Conservation (phyloP, 1,284 basidiomycete species). For the Ustilago vetiveriae region DNA sequence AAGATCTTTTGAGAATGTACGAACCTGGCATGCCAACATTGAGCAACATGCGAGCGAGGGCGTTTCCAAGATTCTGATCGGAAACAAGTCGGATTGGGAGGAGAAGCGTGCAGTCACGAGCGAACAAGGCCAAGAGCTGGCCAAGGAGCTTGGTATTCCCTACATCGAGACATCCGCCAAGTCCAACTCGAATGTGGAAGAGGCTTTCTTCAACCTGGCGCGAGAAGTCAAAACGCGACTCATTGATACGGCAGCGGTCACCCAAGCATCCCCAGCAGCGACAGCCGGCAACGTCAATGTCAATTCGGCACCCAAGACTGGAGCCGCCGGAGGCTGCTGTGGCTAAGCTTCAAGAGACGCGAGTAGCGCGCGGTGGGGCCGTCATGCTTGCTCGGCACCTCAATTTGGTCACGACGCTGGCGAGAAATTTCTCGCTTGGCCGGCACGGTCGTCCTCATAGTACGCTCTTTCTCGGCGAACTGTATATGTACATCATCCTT, state of each 20-base stretch:
- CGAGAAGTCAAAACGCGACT: slow-evolving; percentile 82
- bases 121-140: slow-evolving; percentile 78
- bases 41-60: slow-evolving; percentile 99
- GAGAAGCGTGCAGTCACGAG: slow-evolving; percentile 93
- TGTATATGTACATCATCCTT: too few relatives aligned
- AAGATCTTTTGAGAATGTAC: slow-evolving; percentile 97
- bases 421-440: too few relatives aligned
- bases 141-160: slow-evolving; percentile 86
- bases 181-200: slow-evolving; percentile 96
- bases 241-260: slow-evolving; percentile 74
- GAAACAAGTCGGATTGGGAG: slow-evolving; percentile 99
- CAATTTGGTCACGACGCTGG: too few relatives aligned
- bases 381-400: neutral
- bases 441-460: too few relatives aligned
- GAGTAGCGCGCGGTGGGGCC: neutral
- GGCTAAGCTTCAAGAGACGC: slow-evolving; percentile 1
- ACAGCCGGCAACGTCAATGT: slow-evolving; percentile 49
- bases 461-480: too few relatives aligned
- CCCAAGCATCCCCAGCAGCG: slow-evolving; percentile 34
- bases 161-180: slow-evolving; percentile 99
- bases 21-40: slow-evolving; percentile 97
- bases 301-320: slow-evolving; percentile 42
- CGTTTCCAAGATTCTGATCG: slow-evolving; percentile 98
- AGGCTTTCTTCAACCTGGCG: slow-evolving; percentile 97
- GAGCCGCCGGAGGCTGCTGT: slow-evolving; percentile 35